Conservation (phyloP, 164 flowering plant genomes). For the Hamamelis virginiana region DNA sequence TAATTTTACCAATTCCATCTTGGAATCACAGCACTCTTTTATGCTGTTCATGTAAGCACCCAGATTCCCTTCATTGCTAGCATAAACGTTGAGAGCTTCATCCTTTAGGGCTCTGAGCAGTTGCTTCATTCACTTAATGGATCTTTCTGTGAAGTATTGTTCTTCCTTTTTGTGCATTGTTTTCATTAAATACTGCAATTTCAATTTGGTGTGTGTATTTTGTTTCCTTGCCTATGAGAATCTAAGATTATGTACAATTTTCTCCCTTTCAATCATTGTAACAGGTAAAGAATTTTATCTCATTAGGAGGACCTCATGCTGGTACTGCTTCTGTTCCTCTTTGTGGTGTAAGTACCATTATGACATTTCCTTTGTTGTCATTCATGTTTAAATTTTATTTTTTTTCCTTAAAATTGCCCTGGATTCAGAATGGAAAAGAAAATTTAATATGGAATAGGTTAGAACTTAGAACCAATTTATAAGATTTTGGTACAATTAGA, state of each 20-base stretch:
- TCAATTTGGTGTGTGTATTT: background rate
- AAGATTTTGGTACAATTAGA: too few species aligned
- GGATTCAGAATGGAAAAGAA: background rate
- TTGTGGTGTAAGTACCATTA: conserved; percentile 75
- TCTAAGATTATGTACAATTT: conserved; percentile 3
- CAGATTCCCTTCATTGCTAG: background rate
- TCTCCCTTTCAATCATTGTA: conserved; percentile 11
- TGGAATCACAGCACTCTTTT: background rate
- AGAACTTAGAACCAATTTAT: too few species aligned
- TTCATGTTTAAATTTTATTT: background rate
- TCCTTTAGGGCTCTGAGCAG: background rate
- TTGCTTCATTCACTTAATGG: background rate
- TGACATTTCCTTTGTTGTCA: background rate
- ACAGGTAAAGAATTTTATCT: conserved; percentile 85
- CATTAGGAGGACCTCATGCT: conserved; percentile 96
- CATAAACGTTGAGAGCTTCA: background rate
- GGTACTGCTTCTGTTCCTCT: conserved; percentile 96
- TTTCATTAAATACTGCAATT: background rate
- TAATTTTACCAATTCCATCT: background rate
- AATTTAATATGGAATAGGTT: too few species aligned
- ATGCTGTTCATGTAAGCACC: background rate
- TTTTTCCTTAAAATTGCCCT: background rate
- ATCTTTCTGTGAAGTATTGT: background rate
- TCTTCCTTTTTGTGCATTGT: background rate
- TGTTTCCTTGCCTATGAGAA: background rate